A percentile compares a stretch with the other conserved stretches of the same genome.
Evolutionary conservation across 202 grass and related monocot genomes (phyloP).

Genomic region (Carex sylvatica): DNA sequence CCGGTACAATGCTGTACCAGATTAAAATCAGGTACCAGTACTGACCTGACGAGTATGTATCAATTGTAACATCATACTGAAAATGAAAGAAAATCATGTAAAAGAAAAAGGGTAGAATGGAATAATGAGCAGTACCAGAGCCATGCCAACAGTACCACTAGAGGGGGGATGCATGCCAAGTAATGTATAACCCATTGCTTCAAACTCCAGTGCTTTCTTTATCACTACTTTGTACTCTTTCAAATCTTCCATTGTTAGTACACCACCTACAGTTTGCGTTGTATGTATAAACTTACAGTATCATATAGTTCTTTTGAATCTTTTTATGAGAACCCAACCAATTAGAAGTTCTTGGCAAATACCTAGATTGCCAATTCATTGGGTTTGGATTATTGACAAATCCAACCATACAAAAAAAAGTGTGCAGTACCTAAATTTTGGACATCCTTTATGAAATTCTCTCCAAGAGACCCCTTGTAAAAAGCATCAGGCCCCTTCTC

Average conservation of each 20-base stretch:
- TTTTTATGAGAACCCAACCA: background rate
- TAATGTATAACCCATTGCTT: conserved; percentile 70
- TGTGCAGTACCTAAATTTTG: conserved; percentile 32
- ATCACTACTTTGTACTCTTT: conserved; percentile 46
- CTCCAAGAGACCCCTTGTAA: conserved; percentile 58
- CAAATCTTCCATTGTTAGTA: conserved; percentile 55
- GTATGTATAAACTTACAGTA: conserved; percentile 28
- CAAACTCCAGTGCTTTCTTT: conserved; percentile 32
- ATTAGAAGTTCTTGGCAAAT: background rate
- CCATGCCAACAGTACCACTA: conserved; percentile 66
- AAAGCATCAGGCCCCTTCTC: conserved; percentile 41
- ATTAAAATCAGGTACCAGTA: background rate
- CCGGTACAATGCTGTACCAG: background rate
- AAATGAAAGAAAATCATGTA: background rate
- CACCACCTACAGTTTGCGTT: conserved; percentile 41
- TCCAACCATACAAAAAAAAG: background rate
- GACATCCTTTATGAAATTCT: conserved; percentile 44
- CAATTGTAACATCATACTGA: background rate
- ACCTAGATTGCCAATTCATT: background rate
- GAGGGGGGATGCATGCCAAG: conserved; percentile 90
- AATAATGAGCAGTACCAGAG: conserved; percentile 39
- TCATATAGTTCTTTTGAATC: background rate
- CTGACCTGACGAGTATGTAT: background rate
- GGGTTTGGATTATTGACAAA: background rate
- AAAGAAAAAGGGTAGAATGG: background rate